Conservation (phyloP, 306 rosid genomes). For the Neltuma alba region DNA sequence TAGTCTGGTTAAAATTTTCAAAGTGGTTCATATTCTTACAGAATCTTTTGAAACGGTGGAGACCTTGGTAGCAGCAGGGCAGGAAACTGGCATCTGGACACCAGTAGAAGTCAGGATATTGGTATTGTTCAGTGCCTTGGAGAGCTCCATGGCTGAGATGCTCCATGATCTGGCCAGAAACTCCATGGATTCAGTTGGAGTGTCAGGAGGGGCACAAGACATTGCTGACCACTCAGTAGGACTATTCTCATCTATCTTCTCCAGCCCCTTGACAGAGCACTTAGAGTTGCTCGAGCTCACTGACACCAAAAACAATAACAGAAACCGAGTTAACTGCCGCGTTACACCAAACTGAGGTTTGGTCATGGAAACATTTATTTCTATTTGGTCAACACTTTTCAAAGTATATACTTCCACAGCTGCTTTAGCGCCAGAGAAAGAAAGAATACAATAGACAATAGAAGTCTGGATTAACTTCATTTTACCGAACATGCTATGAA, state of each 20-base stretch:
- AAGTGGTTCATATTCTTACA: slow-evolving; percentile 51
- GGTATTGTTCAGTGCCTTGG: slow-evolving; percentile 72
- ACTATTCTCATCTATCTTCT: slow-evolving; percentile 80
- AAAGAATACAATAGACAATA: not conserved
- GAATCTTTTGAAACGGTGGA: slow-evolving; percentile 54
- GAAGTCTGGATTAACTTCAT: slow-evolving; percentile 14
- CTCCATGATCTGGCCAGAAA: slow-evolving; percentile 98
- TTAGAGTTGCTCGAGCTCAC: slow-evolving; percentile 66
- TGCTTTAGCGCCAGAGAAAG: not conserved
- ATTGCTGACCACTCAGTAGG: slow-evolving; percentile 48
- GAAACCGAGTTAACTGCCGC: slow-evolving; percentile 20
- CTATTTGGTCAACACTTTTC: slow-evolving; percentile 10
- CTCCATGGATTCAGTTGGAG: slow-evolving; percentile 96
- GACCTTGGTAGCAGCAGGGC: slow-evolving; percentile 39
- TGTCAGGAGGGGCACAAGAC: slow-evolving; percentile 71
- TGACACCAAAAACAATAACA: slow-evolving; percentile 39
- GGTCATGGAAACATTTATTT: slow-evolving; percentile 6
- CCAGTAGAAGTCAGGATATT: slow-evolving; percentile 39
- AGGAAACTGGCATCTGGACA: slow-evolving; percentile 46
- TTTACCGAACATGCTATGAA: slow-evolving; percentile 4
- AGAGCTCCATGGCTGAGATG: slow-evolving; percentile 83
- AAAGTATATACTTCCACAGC: not conserved
- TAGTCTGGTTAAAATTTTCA: slow-evolving; percentile 16
- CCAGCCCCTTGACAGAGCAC: slow-evolving; percentile 58
- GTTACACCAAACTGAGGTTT: slow-evolving; percentile 28